Conservation (phyloP, 306 rosid species). For the Comarum palustre region DNA sequence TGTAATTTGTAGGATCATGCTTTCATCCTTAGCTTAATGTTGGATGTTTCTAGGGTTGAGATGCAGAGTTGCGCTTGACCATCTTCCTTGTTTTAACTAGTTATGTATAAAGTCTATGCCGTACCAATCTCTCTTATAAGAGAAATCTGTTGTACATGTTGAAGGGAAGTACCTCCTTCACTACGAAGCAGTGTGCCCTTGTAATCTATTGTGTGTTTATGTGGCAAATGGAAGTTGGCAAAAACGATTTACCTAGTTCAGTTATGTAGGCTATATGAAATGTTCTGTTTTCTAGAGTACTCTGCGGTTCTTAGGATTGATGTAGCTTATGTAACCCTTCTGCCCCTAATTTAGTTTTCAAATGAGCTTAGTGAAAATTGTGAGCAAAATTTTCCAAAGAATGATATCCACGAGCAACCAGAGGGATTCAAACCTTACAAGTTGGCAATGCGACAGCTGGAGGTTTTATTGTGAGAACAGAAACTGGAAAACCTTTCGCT, state of each 20-base stretch:
- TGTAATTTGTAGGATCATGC: slow-evolving; percentile 55
- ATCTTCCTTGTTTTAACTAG: slow-evolving; percentile 25
- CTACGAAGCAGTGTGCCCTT: background rate
- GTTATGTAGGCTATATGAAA: background rate
- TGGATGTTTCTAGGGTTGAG: slow-evolving; percentile 18
- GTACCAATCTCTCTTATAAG: slow-evolving; percentile 33
- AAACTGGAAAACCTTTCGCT: no score
- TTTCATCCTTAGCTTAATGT: slow-evolving; percentile 28
- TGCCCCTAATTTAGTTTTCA: background rate
- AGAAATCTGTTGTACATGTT: slow-evolving; percentile 37
- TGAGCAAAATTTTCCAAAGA: background rate
- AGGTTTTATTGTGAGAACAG: no score
- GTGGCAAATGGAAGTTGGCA: background rate
- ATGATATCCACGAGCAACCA: slow-evolving; percentile 7
- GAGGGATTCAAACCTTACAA: slow-evolving; percentile 2
- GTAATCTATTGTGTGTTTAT: background rate
- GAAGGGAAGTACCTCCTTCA: slow-evolving; percentile 17
- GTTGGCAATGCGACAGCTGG: no score
- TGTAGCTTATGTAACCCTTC: background rate
- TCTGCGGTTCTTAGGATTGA: background rate
- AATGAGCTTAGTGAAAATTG: background rate
- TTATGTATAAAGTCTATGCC: slow-evolving; percentile 34
- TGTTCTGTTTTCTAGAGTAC: background rate
- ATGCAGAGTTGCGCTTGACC: slow-evolving; percentile 36
- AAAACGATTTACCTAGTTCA: background rate